A percentile compares a stretch with the other conserved stretches of the same genome.
Evolutionary conservation across 768 basidiomycete species (phyloP).

Genomic region (Hericium coralloides): DNA sequence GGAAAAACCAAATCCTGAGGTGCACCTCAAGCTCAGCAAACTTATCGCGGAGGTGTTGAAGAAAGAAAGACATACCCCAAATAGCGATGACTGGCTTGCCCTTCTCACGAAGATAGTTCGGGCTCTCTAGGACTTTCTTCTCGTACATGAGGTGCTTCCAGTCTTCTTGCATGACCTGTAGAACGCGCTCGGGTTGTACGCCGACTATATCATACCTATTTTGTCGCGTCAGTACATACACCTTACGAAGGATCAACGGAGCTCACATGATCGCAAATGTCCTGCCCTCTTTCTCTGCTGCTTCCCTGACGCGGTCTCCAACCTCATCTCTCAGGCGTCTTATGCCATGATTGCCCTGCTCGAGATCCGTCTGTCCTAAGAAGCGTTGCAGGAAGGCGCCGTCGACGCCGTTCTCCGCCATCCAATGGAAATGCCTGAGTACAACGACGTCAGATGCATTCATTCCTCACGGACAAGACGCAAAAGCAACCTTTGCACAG

Average conservation of each 20-base stretch:
- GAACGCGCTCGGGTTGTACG: constrained; percentile 63
- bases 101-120: constrained; percentile 63
- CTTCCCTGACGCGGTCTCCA: constrained; percentile 59
- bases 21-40: background rate
- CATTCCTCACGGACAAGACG: background rate
- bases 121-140: constrained; percentile 56
- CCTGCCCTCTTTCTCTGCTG: constrained; percentile 72
- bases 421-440: constrained; percentile 67
- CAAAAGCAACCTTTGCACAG: constrained; percentile 46
- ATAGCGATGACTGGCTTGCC: constrained; percentile 64
- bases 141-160: constrained; percentile 63
- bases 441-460: background rate
- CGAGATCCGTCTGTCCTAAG: constrained; percentile 52
- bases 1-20: constrained; percentile 61
- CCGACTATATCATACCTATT: constrained; percentile 78
- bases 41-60: background rate
- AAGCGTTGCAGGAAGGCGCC: constrained; percentile 81
- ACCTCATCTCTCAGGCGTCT: constrained; percentile 64
- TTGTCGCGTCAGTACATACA: background rate
- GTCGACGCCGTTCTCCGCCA: constrained; percentile 74
- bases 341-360: constrained; percentile 46
- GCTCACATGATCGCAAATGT: constrained; percentile 81
- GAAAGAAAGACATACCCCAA: constrained; percentile 43
- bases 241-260: background rate
- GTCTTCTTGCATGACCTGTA: constrained; percentile 56